phyloP scores from a whole-genome alignment of 2,329 filamentous ascomycete genomes.

The Saccharata proteae region DNA sequence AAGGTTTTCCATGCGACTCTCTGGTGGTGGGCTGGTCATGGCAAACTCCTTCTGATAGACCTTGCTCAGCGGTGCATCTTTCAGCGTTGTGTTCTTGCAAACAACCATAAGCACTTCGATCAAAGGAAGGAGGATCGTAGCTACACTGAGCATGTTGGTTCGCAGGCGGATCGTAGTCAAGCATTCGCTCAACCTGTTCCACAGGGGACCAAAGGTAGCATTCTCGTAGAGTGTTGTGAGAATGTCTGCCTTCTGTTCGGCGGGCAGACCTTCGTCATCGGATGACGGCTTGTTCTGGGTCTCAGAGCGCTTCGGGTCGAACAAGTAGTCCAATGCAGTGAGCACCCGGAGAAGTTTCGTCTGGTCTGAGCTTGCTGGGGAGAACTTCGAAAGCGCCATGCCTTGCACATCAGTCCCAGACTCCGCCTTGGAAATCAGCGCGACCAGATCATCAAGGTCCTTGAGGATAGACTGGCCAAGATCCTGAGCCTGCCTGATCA shows the following conservation, averaged over 20 bases:
- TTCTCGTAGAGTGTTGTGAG: slow-evolving; percentile 84
- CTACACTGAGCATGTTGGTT: slow-evolving; percentile 93
- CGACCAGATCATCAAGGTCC: slow-evolving; percentile 73
- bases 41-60: slow-evolving; percentile 50
- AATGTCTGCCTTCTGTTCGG: slow-evolving; percentile 67
- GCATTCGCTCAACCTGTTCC: slow-evolving; percentile 84
- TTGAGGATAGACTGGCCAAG: slow-evolving; percentile 74
- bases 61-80: slow-evolving; percentile 44
- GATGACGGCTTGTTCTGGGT: slow-evolving; percentile 35
- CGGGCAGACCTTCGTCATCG: slow-evolving; percentile 40
- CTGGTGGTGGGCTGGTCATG: slow-evolving; percentile 63
- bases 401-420: slow-evolving; percentile 93
- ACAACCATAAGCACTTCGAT: slow-evolving; percentile 98
- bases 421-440: slow-evolving; percentile 74
- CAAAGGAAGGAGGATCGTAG: slow-evolving; percentile 83
- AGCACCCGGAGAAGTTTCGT: slow-evolving; percentile 87
- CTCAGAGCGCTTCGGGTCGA: slow-evolving; percentile 59
- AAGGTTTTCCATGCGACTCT: slow-evolving; percentile 70
- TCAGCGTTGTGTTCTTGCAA: slow-evolving; percentile 89
- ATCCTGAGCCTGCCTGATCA: slow-evolving; percentile 74
- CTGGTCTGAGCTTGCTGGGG: slow-evolving; percentile 88
- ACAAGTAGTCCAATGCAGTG: slow-evolving; percentile 89
- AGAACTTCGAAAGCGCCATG: slow-evolving; percentile 87
- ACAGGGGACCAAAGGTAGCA: slow-evolving; percentile 77
- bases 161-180: slow-evolving; percentile 78